Base-by-base conservation (phyloP, 2,329 filamentous ascomycete species). In the Anthostomella pinea region DNA sequence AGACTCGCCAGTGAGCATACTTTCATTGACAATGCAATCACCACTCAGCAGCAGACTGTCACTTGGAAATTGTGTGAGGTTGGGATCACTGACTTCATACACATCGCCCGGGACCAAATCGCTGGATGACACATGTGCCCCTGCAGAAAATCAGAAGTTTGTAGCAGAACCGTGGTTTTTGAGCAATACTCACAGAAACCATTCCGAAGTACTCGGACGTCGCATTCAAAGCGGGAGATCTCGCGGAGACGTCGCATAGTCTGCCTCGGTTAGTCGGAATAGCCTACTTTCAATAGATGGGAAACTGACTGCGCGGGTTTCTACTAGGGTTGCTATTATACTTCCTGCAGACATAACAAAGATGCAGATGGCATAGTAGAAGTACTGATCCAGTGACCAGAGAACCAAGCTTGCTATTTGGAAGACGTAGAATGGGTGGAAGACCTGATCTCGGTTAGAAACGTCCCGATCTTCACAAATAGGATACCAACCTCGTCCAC, bases 21-120 rank as follows among this genome's bases (percentile, higher is more conserved):
- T 97, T 65, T 98, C 93, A 56, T 98, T 98, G 48, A 98, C 90
- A 45, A 98, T 97, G 56, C 90, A 96, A 64, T 98, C 94, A 25
- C 93, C 94, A 34, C 87, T 87, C 0, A 98, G 73, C 5, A 98
- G 68, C 21, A 98, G 69, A 60, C 91, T 95, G 62, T 98, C 93
- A 54, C 87, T 93, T 1, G 93, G 93, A 45, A 97, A 85, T 52
- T 95, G 87, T 3, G 79, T 79, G 17, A 98, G 70, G 11, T 83
- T 88, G 2, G 93, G 93, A 61, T 98, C 94, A 39, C 91, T 96
- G 32, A 98, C 78, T 68, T 98, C 93, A 64, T 95, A 98, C 6
- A 98, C 83, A 60, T 98, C 93, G 20, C 93, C 93, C 2, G 94
- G 93, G 8, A 96, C 90, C 15, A 98, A 75, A 51, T 97, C 90